Percentiles rank a stretch among this genome's conserved stretches.
Evolutionary conservation across 306 rosid genomes (phyloP).

Genomic region (Begonia loranthoides): DNA sequence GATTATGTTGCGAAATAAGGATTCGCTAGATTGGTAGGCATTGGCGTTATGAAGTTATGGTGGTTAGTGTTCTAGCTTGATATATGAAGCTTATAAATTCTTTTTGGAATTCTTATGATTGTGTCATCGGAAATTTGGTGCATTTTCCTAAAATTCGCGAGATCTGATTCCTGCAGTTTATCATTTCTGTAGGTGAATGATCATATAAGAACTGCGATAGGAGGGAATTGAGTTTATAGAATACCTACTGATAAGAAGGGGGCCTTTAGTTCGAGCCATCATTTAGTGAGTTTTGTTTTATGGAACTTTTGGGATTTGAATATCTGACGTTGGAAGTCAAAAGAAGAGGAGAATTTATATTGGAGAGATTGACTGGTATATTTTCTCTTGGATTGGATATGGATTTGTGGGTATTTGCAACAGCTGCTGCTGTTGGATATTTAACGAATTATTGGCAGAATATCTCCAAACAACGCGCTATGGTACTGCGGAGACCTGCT

Average conservation of each 20-base stretch:
- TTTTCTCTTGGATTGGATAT: conserved; percentile 23
- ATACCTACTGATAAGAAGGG: neutral
- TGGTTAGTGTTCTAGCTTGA: too few species aligned
- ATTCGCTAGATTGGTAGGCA: too few species aligned
- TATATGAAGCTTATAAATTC: too few species aligned
- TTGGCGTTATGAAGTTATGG: too few species aligned
- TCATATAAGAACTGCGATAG: neutral
- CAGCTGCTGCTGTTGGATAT: conserved; percentile 63
- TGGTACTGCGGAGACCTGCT: conserved; percentile 1
- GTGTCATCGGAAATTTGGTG: too few species aligned
- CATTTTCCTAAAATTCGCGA: neutral
- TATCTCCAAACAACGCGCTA: neutral
- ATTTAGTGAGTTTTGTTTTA: neutral
- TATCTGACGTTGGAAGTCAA: neutral
- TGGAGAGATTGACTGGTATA: neutral
- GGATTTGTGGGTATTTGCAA: conserved; percentile 83
- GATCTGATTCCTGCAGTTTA: neutral
- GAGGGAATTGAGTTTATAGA: neutral
- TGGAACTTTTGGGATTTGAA: neutral
- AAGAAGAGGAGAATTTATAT: neutral
- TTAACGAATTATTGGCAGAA: conserved; percentile 57
- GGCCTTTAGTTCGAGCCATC: neutral
- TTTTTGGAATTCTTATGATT: too few species aligned
- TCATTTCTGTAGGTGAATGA: neutral
- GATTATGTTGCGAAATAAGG: too few species aligned